Conservation (phyloP, 176 grass and related monocot species). For the Cenchrus americanus region DNA sequence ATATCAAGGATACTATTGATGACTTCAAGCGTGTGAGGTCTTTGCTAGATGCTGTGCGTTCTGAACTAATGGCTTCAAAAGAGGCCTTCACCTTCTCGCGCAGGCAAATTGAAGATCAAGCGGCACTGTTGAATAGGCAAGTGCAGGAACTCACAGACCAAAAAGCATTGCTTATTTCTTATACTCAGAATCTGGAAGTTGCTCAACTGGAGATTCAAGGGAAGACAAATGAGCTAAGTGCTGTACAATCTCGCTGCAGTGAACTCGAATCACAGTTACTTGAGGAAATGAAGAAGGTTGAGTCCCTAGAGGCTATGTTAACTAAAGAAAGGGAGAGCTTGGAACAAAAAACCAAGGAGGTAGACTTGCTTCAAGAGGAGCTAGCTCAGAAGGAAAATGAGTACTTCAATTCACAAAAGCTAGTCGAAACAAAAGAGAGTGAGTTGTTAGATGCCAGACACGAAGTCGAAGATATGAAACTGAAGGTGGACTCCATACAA, state of each 20-base stretch:
- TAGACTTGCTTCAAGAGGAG: slow-evolving; percentile 66
- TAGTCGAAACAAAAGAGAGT: slow-evolving; percentile 68
- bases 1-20: slow-evolving; percentile 51
- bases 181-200: slow-evolving; percentile 63
- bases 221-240: slow-evolving; percentile 56
- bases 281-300: slow-evolving; percentile 58
- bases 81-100: slow-evolving; percentile 68
- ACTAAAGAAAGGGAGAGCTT: slow-evolving; percentile 65
- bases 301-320: slow-evolving; percentile 61
- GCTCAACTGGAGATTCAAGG: slow-evolving; percentile 59
- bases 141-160: slow-evolving; percentile 56
- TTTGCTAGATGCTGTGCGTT: slow-evolving; percentile 71
- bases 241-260: slow-evolving; percentile 41
- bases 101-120: slow-evolving; percentile 68
- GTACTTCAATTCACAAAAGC: slow-evolving; percentile 58
- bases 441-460: slow-evolving; percentile 70
- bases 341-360: slow-evolving; percentile 65
- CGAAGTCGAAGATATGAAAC: slow-evolving; percentile 80
- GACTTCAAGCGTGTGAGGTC: slow-evolving; percentile 74
- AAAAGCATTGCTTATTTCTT: slow-evolving; percentile 64
- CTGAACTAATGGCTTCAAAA: slow-evolving; percentile 69
- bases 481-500: slow-evolving; percentile 64
- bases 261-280: slow-evolving; percentile 64
- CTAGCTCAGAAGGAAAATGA: slow-evolving; percentile 61
- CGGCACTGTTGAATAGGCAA: slow-evolving; percentile 56